Evolutionary conservation across 352 stramenopile species (phyloP).

Genomic region (Phytophthora multivora): DNA sequence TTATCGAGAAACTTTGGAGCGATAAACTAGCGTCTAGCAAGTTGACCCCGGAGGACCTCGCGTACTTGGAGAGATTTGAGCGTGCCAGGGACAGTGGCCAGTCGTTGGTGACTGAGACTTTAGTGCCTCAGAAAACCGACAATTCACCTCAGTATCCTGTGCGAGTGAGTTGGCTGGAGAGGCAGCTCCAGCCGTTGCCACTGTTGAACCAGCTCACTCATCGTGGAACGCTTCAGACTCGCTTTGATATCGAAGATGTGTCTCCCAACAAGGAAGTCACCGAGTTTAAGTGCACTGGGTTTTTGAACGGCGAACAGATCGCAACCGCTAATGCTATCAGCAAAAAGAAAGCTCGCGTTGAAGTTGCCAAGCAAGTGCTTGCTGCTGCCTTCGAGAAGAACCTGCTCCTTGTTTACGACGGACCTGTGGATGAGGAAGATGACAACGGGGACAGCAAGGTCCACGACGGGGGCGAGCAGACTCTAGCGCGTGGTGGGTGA

Average conservation of each 20-base stretch:
- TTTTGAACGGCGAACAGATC: slow-evolving; percentile 52
- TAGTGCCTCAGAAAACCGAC: not conserved
- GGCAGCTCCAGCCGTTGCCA: slow-evolving; percentile 43
- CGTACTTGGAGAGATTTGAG: slow-evolving; percentile 63
- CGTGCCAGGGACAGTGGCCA: slow-evolving; percentile 24
- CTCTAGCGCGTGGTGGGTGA: slow-evolving; percentile 15
- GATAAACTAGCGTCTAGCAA: slow-evolving; percentile 68
- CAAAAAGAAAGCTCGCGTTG: slow-evolving; percentile 86
- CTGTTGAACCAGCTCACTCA: slow-evolving; percentile 62
- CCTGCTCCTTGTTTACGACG: slow-evolving; percentile 43
- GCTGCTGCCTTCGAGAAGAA: slow-evolving; percentile 74
- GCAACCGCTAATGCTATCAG: slow-evolving; percentile 44
- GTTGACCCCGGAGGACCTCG: slow-evolving; percentile 54
- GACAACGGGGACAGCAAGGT: slow-evolving; percentile 31
- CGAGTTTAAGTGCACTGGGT: slow-evolving; percentile 57
- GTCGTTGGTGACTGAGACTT: slow-evolving; percentile 2
- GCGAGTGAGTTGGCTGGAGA: slow-evolving; percentile 50
- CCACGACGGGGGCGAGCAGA: slow-evolving; percentile 13
- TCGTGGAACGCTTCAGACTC: slow-evolving; percentile 46
- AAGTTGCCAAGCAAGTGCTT: slow-evolving; percentile 71
- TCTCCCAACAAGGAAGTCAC: slow-evolving; percentile 40
- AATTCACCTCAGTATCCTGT: slow-evolving; percentile 18
- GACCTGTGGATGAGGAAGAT: slow-evolving; percentile 36
- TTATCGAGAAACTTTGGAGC: slow-evolving; percentile 78
- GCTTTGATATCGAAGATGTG: slow-evolving; percentile 59